Evolutionary conservation across 768 basidiomycete genomes (phyloP).

Genomic region (Suillus subalutaceus): DNA sequence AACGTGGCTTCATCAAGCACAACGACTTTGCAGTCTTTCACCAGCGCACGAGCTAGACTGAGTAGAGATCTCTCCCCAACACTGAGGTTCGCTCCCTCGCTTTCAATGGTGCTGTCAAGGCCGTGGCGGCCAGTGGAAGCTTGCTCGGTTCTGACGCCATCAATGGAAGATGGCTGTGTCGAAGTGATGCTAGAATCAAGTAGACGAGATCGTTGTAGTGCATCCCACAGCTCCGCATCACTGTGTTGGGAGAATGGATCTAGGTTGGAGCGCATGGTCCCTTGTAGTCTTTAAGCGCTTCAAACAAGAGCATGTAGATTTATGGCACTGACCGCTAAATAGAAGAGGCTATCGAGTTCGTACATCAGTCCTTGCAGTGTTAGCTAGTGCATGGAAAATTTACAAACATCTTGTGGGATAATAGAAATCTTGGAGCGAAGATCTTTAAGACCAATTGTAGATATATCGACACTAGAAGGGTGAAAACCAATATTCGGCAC

Average conservation of each 20-base stretch:
- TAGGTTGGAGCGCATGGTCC: slow-evolving; percentile 79
- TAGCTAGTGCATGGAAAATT: slow-evolving; percentile 1
- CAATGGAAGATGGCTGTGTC: slow-evolving; percentile 18
- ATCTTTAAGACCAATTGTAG: slow-evolving; percentile 57
- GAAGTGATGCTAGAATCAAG: slow-evolving; percentile 48
- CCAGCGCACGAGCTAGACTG: slow-evolving; percentile 55
- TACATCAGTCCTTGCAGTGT: not conserved
- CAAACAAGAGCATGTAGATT: slow-evolving; percentile 21
- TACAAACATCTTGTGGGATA: slow-evolving; percentile 67
- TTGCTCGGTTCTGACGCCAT: slow-evolving; percentile 15
- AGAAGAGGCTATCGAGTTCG: slow-evolving; percentile 47
- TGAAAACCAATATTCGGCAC: not conserved
- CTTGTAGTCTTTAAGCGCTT: slow-evolving; percentile 41
- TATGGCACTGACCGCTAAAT: slow-evolving; percentile 49
- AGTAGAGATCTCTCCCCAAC: slow-evolving; percentile 52
- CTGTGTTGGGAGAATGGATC: slow-evolving; percentile 83
- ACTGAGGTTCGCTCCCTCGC: slow-evolving; percentile 54
- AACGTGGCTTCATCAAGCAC: slow-evolving; percentile 49
- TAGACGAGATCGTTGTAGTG: slow-evolving; percentile 77
- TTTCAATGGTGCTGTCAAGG: slow-evolving; percentile 53
- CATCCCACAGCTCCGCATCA: slow-evolving; percentile 83
- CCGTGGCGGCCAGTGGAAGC: slow-evolving; percentile 41
- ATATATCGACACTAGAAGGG: slow-evolving; percentile 40
- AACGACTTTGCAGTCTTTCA: slow-evolving; percentile 50
- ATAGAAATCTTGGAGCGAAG: slow-evolving; percentile 62